phyloP scores from a whole-genome alignment of 768 basidiomycete species.

The Trametes cingulata region DNA sequence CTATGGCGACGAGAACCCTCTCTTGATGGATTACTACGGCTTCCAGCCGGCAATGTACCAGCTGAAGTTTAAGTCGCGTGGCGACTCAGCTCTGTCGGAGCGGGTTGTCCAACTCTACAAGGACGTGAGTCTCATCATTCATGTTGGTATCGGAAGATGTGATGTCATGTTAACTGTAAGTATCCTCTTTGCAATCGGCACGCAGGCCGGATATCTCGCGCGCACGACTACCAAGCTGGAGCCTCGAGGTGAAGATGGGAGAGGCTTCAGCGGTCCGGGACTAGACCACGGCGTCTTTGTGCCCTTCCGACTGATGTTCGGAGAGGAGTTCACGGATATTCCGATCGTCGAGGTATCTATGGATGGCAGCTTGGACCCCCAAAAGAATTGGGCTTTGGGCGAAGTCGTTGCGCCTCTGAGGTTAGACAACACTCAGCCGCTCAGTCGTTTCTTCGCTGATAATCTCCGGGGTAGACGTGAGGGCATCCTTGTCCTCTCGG shows the following conservation, averaged over 20 bases:
- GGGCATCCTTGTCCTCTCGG: slow-evolving; percentile 67
- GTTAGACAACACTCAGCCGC: slow-evolving; percentile 34
- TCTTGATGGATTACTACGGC: slow-evolving; percentile 74
- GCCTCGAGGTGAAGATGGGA: slow-evolving; percentile 62
- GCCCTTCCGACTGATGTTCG: slow-evolving; percentile 80
- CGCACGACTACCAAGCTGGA: slow-evolving; percentile 52
- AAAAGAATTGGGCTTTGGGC: slow-evolving; percentile 65
- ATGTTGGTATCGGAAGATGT: background rate
- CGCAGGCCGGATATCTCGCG: slow-evolving; percentile 54
- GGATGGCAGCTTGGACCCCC: slow-evolving; percentile 57
- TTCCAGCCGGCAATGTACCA: slow-evolving; percentile 61
- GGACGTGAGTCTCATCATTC: slow-evolving; percentile 40
- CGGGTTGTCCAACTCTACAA: slow-evolving; percentile 62
- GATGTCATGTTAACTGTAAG: too few species aligned
- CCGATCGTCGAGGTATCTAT: slow-evolving; percentile 76
- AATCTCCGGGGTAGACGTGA: slow-evolving; percentile 48
- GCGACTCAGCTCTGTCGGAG: slow-evolving; percentile 56
- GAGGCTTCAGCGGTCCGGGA: slow-evolving; percentile 64
- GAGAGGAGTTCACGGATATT: slow-evolving; percentile 56
- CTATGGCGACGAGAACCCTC: slow-evolving; percentile 74
- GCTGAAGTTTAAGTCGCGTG: slow-evolving; percentile 66
- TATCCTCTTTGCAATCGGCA: background rate
- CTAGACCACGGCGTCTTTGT: slow-evolving; percentile 82
- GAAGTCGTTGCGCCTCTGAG: slow-evolving; percentile 59
- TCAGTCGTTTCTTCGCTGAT: slow-evolving; percentile 6